A percentile compares a stretch with the other conserved stretches of the same genome.
phyloP scores from a whole-genome alignment of 768 basidiomycete species.

The Kwoniella pini region DNA sequence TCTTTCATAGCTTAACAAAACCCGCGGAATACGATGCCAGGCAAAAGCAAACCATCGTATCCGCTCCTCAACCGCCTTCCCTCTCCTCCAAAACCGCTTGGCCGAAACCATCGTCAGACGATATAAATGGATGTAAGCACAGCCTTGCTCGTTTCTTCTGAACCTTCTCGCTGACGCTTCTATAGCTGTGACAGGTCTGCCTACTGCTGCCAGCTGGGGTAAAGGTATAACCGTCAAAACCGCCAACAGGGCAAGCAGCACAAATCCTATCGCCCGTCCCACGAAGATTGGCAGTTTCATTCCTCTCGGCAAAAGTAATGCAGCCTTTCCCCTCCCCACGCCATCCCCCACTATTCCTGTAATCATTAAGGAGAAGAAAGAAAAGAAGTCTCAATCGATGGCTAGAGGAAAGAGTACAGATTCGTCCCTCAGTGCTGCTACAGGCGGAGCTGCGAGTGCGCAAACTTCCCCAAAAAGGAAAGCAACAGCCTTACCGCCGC shows the following conservation, averaged over 20 bases:
- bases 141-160: not conserved
- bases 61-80: constrained; percentile 23
- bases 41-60: constrained; percentile 36
- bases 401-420: constrained; percentile 36
- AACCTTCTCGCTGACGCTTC: constrained; percentile 2
- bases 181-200: constrained; percentile 30
- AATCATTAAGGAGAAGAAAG: constrained; percentile 33
- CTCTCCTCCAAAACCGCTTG: constrained; percentile 38
- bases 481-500: constrained; percentile 21
- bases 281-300: constrained; percentile 34
- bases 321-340: constrained; percentile 43
- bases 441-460: constrained; percentile 15
- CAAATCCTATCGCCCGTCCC: constrained; percentile 24
- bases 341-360: constrained; percentile 39
- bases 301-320: constrained; percentile 36
- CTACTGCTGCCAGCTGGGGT: constrained; percentile 45
- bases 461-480: constrained; percentile 45
- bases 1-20: constrained; percentile 33
- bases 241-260: constrained; percentile 2
- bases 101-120: constrained; percentile 47
- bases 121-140: constrained; percentile 34
- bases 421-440: constrained; percentile 26
- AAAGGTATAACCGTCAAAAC: constrained; percentile 26
- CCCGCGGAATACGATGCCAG: constrained; percentile 47
- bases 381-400: constrained; percentile 28